Percentiles rank a stretch among this genome's conserved stretches.
Evolutionary conservation across 2,329 filamentous ascomycete species (phyloP).

Genomic region (Pseudogymnoascus sp.): DNA sequence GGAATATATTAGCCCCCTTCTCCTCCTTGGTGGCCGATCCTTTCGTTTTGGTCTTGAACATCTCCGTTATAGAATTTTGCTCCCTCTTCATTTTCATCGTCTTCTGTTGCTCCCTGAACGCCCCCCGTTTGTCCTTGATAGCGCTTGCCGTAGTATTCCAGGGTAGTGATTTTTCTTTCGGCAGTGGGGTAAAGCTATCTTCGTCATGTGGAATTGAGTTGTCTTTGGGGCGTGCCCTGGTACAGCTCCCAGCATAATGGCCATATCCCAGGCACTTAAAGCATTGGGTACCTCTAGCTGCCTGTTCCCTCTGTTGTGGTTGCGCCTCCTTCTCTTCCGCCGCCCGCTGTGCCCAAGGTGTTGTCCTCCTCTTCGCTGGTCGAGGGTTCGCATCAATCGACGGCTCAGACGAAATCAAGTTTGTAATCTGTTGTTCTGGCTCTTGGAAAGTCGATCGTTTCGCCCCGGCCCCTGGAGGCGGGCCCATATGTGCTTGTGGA

Average conservation of each 20-base stretch:
- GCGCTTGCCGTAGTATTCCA: slow-evolving; percentile 73
- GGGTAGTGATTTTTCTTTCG: slow-evolving; percentile 36
- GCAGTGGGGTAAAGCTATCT: neutral
- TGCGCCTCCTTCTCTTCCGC: slow-evolving; percentile 25
- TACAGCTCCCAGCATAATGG: neutral
- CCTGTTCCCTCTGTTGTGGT: neutral
- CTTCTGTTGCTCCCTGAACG: slow-evolving; percentile 58
- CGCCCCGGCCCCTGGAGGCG: slow-evolving; percentile 21
- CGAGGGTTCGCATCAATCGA: slow-evolving; percentile 20
- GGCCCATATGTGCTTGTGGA: slow-evolving; percentile 38
- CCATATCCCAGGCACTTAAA: neutral
- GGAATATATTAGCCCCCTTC: slow-evolving; percentile 46
- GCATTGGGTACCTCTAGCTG: neutral
- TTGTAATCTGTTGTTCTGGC: slow-evolving; percentile 13
- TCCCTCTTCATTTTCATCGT: slow-evolving; percentile 36
- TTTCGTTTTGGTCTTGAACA: neutral
- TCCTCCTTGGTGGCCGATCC: slow-evolving; percentile 38
- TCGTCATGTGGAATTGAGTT: neutral
- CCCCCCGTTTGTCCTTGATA: slow-evolving; percentile 71
- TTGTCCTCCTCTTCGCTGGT: slow-evolving; percentile 33
- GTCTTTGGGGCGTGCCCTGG: neutral
- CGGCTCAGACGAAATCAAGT: slow-evolving; percentile 10
- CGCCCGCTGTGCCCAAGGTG: slow-evolving; percentile 26
- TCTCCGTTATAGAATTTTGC: slow-evolving; percentile 24
- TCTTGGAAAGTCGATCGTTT: slow-evolving; percentile 15